phyloP scores from a whole-genome alignment of 192 early-diverging fungal species.

The Coemansia sp. region DNA sequence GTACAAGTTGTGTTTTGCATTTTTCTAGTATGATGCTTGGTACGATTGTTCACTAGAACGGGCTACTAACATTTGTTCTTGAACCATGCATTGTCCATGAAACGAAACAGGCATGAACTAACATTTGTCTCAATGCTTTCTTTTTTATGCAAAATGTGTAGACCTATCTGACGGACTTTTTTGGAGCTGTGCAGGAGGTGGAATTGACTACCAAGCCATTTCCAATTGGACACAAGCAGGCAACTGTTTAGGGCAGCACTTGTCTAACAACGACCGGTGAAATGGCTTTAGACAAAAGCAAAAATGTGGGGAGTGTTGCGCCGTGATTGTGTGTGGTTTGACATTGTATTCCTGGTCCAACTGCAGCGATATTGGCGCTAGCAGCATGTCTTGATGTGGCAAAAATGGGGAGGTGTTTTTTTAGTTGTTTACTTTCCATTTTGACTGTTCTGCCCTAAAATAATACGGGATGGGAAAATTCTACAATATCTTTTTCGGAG shows the following conservation, averaged over 20 bases:
- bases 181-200: conserved; percentile 90
- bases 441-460: background rate
- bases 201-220: conserved; percentile 68
- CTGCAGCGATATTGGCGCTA: background rate
- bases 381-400: background rate
- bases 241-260: background rate
- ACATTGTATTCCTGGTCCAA: background rate
- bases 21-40: background rate
- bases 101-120: background rate
- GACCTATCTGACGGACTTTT: conserved; percentile 87
- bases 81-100: background rate
- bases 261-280: background rate
- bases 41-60: background rate
- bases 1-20: background rate
- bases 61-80: background rate
- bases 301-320: background rate
- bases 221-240: conserved; percentile 26
- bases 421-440: background rate
- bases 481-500: background rate
- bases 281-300: background rate
- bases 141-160: conserved; percentile 46
- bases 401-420: background rate
- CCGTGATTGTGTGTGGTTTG: background rate
- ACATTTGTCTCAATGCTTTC: background rate
- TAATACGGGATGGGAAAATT: background rate